Evolutionary conservation across 2,329 filamentous ascomycete genomes (phyloP).

Genomic region (Catunica adiposa): DNA sequence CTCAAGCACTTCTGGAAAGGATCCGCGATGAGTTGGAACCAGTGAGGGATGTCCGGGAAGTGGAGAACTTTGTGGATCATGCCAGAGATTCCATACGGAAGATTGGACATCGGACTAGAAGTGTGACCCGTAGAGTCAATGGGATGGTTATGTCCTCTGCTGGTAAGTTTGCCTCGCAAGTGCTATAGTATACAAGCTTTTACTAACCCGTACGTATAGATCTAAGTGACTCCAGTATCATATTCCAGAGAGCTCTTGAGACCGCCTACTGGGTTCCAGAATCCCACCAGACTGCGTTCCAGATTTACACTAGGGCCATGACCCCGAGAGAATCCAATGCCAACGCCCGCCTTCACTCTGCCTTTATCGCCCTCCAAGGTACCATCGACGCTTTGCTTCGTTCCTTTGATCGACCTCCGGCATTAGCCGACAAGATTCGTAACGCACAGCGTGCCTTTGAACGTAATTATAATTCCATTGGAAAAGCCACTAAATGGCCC

Average conservation of each 20-base stretch:
- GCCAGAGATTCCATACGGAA: slow-evolving; percentile 77
- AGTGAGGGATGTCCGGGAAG: slow-evolving; percentile 66
- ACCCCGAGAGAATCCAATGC: slow-evolving; percentile 57
- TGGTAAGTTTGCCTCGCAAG: slow-evolving; percentile 7
- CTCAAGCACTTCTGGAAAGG: slow-evolving; percentile 64
- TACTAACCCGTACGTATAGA: slow-evolving; percentile 29
- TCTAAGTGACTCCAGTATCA: slow-evolving; percentile 46
- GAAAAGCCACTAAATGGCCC: slow-evolving; percentile 62
- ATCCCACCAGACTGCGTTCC: slow-evolving; percentile 52
- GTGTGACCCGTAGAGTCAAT: slow-evolving; percentile 65
- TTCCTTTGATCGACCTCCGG: slow-evolving; percentile 62
- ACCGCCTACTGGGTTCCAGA: slow-evolving; percentile 50
- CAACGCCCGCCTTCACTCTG: slow-evolving; percentile 54
- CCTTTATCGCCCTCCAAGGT: slow-evolving; percentile 62
- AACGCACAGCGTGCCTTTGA: slow-evolving; percentile 60
- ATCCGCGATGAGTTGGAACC: slow-evolving; percentile 81
- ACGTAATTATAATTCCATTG: slow-evolving; percentile 57
- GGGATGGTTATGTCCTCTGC: slow-evolving; percentile 30
- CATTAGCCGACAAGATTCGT: slow-evolving; percentile 62
- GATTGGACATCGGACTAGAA: slow-evolving; percentile 69
- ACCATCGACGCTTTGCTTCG: slow-evolving; percentile 68
- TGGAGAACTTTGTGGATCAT: slow-evolving; percentile 83
- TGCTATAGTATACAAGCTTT: background rate
- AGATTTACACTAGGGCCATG: slow-evolving; percentile 52
- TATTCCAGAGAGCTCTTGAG: slow-evolving; percentile 36